Conservation (phyloP, 2,329 filamentous ascomycete species). For the Colletotrichum cordylinicola region DNA sequence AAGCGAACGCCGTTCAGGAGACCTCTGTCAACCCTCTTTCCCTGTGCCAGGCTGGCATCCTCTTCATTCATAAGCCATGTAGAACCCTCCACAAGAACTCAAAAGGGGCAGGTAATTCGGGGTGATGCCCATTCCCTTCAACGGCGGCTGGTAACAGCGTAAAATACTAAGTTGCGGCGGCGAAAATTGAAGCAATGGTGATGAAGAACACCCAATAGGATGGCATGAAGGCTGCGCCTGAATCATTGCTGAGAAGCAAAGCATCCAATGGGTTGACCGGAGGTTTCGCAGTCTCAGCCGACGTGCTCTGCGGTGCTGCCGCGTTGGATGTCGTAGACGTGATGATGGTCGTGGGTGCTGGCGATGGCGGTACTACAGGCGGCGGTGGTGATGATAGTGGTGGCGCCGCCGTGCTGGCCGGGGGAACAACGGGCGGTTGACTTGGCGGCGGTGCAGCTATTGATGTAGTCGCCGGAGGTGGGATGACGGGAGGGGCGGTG, state of each 20-base stretch:
- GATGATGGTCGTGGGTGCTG: neutral
- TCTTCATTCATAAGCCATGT: neutral
- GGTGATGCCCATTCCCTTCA: neutral
- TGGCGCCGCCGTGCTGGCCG: neutral
- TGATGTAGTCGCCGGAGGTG: neutral
- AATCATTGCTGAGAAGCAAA: conserved; percentile 4
- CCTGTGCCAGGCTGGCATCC: neutral
- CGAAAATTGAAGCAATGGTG: neutral
- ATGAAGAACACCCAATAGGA: neutral
- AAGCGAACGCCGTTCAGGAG: neutral
- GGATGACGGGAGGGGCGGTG: neutral
- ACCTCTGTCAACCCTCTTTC: neutral
- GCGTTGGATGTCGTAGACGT: neutral
- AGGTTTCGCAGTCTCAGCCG: neutral
- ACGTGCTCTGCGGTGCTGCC: neutral
- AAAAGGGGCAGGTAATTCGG: neutral
- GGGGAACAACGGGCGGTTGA: neutral
- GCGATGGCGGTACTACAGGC: neutral
- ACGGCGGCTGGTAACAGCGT: neutral
- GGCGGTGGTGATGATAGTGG: neutral
- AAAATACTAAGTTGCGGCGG: neutral
- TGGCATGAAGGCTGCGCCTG: neutral
- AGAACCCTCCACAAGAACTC: neutral
- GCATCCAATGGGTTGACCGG: conserved; percentile 13
- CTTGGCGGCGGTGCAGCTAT: neutral